Conservation (phyloP, 768 basidiomycete species). For the Goffeauzyma gilvescens region DNA sequence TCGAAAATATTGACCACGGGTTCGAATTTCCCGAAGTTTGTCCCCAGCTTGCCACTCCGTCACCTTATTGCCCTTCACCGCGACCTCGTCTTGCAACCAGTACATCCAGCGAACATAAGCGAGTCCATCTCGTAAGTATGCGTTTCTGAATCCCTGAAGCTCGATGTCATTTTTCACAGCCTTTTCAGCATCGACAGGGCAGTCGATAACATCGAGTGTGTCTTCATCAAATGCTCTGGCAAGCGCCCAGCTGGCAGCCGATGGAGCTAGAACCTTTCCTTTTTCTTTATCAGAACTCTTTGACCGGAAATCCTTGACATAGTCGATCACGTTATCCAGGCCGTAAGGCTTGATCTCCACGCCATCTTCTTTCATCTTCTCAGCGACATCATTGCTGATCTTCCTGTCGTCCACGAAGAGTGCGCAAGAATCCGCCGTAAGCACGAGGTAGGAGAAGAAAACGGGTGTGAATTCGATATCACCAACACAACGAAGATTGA, state of each 20-base stretch:
- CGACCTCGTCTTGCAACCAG: slow-evolving; percentile 68
- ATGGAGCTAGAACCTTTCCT: slow-evolving; percentile 14
- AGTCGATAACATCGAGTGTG: slow-evolving; percentile 38
- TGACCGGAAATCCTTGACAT: slow-evolving; percentile 15
- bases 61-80: slow-evolving; percentile 51
- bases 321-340: slow-evolving; percentile 37
- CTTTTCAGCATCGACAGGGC: slow-evolving; percentile 57
- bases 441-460: slow-evolving; percentile 68
- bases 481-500: slow-evolving; percentile 63
- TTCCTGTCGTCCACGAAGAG: slow-evolving; percentile 50
- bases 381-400: slow-evolving; percentile 7
- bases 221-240: slow-evolving; percentile 7
- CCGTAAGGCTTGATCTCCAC: slow-evolving; percentile 38
- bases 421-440: slow-evolving; percentile 42
- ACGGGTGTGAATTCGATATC: slow-evolving; percentile 86
- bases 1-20: slow-evolving; percentile 33
- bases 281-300: slow-evolving; percentile 11
- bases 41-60: slow-evolving; percentile 84
- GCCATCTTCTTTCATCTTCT: slow-evolving; percentile 7
- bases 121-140: slow-evolving; percentile 77
- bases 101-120: slow-evolving; percentile 54
- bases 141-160: slow-evolving; percentile 58
- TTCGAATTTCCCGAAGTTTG: slow-evolving; percentile 37
- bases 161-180: slow-evolving; percentile 76
- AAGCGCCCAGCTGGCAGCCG: slow-evolving; percentile 22